Base-by-base conservation (phyloP, 2,329 filamentous ascomycete species). In the Cercospora zeae-maydis region DNA sequence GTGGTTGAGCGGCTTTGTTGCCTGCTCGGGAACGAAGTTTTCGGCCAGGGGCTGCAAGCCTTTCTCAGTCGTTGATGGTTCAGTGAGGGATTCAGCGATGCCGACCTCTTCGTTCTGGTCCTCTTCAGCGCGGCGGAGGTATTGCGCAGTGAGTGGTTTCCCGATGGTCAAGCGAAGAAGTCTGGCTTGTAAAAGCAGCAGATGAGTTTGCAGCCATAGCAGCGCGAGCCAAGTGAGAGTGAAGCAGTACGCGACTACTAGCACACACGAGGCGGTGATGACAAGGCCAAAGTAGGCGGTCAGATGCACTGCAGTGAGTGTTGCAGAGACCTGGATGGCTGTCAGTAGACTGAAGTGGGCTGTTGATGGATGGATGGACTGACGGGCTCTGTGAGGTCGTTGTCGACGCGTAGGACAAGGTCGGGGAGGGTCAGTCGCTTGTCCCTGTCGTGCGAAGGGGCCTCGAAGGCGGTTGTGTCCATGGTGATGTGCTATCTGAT, bases 201-300 rank as follows among this genome's bases (percentile, higher is more conserved):
- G 51, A 13, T 42, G 60, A 0, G 59, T 60, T 49, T 64, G 63
- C 16, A 66, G 16, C 60, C 63, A 68, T 16, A 68, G 59, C 8
- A 64, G 53, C 16, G 49, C 60, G 16, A 68, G 47, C 66, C 66
- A 68, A 13, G 55, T 39, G 7, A 65, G 9, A 1, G 61, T 39
- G 53, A 66, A 66, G 57, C 58, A 64, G 56, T 58, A 65, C 2
- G 64, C 19, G 5, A 59, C 27, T 4, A 64, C 58, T 11, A 58
- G 60, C 36, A 58, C 53, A 13, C 34, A 56, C 6, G 66, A 42
- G 21, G 64, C 65, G 8, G 58, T 7, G n/a, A 67, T 51, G 37
- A 62, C 21, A n/a, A 68, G 13, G n/a, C 52, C 61, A 27, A 66
- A 39, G 24, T 47, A 47, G 6, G 58, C 27, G 6, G 65, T 30